Conservation (phyloP, 1,139 yeast species). For the Saccharomycopsis hybrid region DNA sequence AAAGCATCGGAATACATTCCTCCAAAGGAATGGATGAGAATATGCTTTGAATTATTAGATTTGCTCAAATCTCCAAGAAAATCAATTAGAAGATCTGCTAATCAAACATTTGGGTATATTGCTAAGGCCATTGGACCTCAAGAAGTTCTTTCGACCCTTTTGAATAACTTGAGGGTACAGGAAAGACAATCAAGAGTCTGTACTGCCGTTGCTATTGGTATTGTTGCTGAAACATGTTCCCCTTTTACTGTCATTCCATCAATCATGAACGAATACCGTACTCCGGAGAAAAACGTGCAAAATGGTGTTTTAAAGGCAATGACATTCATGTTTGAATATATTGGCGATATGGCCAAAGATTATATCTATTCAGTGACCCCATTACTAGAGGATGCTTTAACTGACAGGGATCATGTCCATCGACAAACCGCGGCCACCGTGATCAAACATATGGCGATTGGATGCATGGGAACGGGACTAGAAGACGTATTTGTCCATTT, state of each 20-base stretch:
- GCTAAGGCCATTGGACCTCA: slow-evolving; percentile 95
- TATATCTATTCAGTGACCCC: slow-evolving; percentile 81
- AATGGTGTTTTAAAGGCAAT: slow-evolving; percentile 91
- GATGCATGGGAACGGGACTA: slow-evolving; percentile 67
- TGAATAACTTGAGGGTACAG: slow-evolving; percentile 83
- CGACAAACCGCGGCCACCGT: slow-evolving; percentile 94
- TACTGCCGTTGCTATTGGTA: slow-evolving; percentile 97
- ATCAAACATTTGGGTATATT: slow-evolving; percentile 84
- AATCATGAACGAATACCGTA: slow-evolving; percentile 88
- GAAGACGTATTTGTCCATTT: slow-evolving; percentile 74
- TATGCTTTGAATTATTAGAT: slow-evolving; percentile 85
- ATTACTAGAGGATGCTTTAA: slow-evolving; percentile 80
- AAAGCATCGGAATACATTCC: slow-evolving; percentile 81
- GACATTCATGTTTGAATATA: slow-evolving; percentile 90
- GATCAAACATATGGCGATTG: slow-evolving; percentile 73
- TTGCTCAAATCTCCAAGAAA: slow-evolving; percentile 82
- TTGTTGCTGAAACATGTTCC: slow-evolving; percentile 89
- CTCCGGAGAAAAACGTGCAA: slow-evolving; percentile 90
- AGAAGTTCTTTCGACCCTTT: slow-evolving; percentile 78
- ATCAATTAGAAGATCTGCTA: slow-evolving; percentile 77
- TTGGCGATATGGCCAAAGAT: slow-evolving; percentile 76
- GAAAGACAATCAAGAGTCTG: slow-evolving; percentile 96
- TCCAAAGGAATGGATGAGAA: slow-evolving; percentile 97
- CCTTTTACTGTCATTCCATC: slow-evolving; percentile 97
- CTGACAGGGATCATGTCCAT: slow-evolving; percentile 88